Evolutionary conservation across 164 flowering plant species (phyloP), one percentile per base, ranked within the genome.

Genomic region (Magnolia sinica): DNA sequence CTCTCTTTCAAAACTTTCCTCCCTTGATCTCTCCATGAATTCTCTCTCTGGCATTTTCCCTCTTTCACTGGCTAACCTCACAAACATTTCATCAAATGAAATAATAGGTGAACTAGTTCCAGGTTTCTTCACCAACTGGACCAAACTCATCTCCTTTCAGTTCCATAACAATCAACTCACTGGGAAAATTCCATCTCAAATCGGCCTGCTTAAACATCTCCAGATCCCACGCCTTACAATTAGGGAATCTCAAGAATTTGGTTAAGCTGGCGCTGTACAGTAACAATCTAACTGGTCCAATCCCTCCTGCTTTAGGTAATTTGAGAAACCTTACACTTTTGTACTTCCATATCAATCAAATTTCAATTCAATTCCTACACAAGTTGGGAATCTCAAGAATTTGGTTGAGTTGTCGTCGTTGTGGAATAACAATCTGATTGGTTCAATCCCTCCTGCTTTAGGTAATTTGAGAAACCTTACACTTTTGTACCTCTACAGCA

Each of bases 21-120:
- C 55, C 51, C 83, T 82, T 31, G 77, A 78, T 14, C 81, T 84
- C 18, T 82, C 82, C 2, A 63, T 65, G 1, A 82, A 82, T 68
- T 51, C 10, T 10, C 64, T 84, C 27, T 64, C 74, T 7, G 81
- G 83, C 1, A 7, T 67, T 2, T 45, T 84, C 1, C 86, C 86
- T 20, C 75, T 79, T 70, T 79, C 84, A 11, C 72, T 81, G 2
- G 77, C 81, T 14, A 81, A 84, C 70, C 74, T 81, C 55, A 79
- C 83, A 31, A 55, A 73, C 10, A 50, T 83, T 7, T 79, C 80
- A 1, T 24, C 71, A 37, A 80, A 83, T 59, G 1, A 49, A 10
- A 59, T 83, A 6, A 64, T 61, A 0, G 85, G 81, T 19, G 64
- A 37, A 37, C 13, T 82, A 37, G 71, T 78, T 75, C 74, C 77